Evolutionary conservation across 2,329 filamentous ascomycete genomes (phyloP), one percentile per base, ranked within the genome.

Genomic region (Hypoxylon sp.): DNA sequence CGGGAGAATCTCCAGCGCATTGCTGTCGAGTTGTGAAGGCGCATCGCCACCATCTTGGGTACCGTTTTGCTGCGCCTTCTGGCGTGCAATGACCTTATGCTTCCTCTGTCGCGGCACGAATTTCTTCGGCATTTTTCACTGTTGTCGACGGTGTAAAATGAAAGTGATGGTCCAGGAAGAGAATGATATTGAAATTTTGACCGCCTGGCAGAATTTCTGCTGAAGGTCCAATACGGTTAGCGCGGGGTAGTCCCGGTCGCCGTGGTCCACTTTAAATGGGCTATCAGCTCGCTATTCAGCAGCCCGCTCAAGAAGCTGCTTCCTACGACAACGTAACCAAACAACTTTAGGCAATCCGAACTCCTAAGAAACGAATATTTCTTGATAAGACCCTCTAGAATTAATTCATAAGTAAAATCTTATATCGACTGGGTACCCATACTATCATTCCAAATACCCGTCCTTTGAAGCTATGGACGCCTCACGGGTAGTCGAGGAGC

Each of bases 91-190:
- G 39, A 89, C 89, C 75, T 88, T 91, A 78, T 91, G 89, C 80
- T 92, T 92, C 67, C 89, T 84, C 81, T 90, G 87, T 27, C 89
- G 84, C 39, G 89, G 88, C 1, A 90, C 86, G 70, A 89, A 91
- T 75, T 86, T 81, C 74, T 86, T 81, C 73, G 80, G 80, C 85
- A 88, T 88, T 15, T 74, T 79, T 51, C n/a, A 27, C 44, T 46
- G 37, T 55, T 67, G 58, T 65, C 31, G 19, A 61, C 19, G 13
- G 47, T 62, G 37, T 10, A 60, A 37, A 67, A 6, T 44, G 37
- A 47, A 53, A 46, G 10, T 54, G 53, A 58, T 48, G 51, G 52
- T 65, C 64, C 69, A 69, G 69, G 72, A 48, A 65, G 52, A 55
- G 32, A 53, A 63, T 17, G 53, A 68, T 35, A 68, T 65, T 67